Base-by-base conservation (phyloP, 495 filamentous ascomycete species). In the Aspergillus biplanus region DNA sequence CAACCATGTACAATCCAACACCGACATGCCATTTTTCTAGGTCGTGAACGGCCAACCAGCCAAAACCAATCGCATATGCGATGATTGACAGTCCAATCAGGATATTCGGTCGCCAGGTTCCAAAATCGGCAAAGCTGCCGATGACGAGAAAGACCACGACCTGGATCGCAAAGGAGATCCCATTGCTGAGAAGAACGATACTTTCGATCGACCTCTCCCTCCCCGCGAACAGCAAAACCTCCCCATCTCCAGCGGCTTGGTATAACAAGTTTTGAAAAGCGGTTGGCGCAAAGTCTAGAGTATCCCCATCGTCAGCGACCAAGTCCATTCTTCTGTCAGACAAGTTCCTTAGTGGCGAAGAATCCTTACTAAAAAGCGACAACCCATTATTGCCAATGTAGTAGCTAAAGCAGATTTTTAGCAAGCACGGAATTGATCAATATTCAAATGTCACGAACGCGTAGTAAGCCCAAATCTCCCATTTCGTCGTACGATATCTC, bases 361-460 rank as follows among this genome's bases (percentile, higher is more conserved):
- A 27, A 27, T n/a, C 64, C 73, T 49, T 61, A 81, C 78, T 90
- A 80, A 89, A 90, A 7, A 90, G 75, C 3, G 85, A 82, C 37
- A 89, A 69, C 7, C 87, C 87, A 71, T 89, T 89, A 66, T 89
- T 87, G 33, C 87, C 87, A 55, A 89, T 85, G 64, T 90, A 90
- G 67, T 87, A 90, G 64, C 78, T 81, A 55, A 16, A 21, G 12
- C 12, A 27, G 11, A 1, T 39, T 69, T 71, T 71, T 44, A 44
- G 39, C n/a, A 44, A 77, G 71, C 52, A 62, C 61, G 39, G 50
- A 21, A 9, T 59, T 50, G 33, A 12, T 34, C 49, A n/a, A 35
- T 27, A 34, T 39, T 49, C 47, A 56, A 58, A 16, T 49, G 48
- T 49, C 44, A 78, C 78, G 69, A 72, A 81, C 69, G 78, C 73